phyloP scores from a whole-genome alignment of 2,329 filamentous ascomycete species.

The Purpureocillium takamizusanense region DNA sequence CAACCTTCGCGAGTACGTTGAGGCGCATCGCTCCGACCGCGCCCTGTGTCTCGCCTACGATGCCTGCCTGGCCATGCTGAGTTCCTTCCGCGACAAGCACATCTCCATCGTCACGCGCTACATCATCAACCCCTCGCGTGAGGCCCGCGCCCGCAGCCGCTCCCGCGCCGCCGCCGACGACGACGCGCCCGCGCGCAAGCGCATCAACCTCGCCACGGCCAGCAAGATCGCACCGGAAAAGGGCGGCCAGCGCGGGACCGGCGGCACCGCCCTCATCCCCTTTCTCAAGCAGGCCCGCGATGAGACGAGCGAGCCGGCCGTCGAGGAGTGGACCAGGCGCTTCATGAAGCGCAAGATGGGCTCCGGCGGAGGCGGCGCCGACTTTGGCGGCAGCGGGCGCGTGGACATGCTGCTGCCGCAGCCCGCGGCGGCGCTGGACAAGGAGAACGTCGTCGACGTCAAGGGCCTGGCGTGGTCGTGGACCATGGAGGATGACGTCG shows the following conservation, averaged over 20 bases:
- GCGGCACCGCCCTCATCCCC: conserved; percentile 86
- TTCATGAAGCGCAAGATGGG: conserved; percentile 47
- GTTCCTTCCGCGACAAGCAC: conserved; percentile 77
- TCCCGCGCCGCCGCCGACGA: conserved; percentile 48
- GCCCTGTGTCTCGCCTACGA: conserved; percentile 77
- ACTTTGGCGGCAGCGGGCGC: too few relatives aligned
- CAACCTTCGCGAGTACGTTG: conserved; percentile 81
- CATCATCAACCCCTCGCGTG: conserved; percentile 80
- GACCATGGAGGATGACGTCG: conserved; percentile 77
- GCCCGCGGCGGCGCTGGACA: conserved; percentile 28
- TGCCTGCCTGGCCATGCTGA: conserved; percentile 67
- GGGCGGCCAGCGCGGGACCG: conserved; percentile 72
- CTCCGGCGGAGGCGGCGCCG: conserved; percentile 13
- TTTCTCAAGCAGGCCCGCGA: conserved; percentile 96
- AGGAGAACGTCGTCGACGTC: conserved; percentile 38
- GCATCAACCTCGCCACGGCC: conserved; percentile 54
- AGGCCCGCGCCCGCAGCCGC: conserved; percentile 56
- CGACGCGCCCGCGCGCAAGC: conserved; percentile 24
- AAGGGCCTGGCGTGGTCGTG: conserved; percentile 73
- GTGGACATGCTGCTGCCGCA: conserved; percentile 52
- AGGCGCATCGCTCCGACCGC: conserved; percentile 48
- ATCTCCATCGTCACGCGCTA: conserved; percentile 95
- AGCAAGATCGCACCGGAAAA: conserved; percentile 35
- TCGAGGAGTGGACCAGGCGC: conserved; percentile 53
- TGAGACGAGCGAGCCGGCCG: conserved; percentile 87